Base-by-base conservation (phyloP, 1,139 yeast genomes). In the Taiozyma sp. region DNA sequence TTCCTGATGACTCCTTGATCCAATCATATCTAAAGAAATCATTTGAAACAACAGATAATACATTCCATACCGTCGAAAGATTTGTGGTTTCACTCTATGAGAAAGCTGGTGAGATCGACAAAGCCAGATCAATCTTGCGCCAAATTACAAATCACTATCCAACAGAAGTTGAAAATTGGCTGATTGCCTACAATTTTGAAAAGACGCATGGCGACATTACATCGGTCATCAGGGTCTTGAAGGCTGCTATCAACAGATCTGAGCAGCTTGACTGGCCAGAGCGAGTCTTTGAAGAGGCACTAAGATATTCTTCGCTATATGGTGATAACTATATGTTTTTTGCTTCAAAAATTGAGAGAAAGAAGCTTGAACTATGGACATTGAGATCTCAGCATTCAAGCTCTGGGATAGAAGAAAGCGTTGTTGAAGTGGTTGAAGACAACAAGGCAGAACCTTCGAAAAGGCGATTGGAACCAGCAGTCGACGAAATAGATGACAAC, bases 181-280 rank as follows among this genome's bases (percentile, higher is more conserved):
- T 80, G 8, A 70, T 66, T 49, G 73, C 74, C 9, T 63, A 68
- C 44, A 70, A 72, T 7, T 73, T 76, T 65, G 79, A 75, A 52
- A 64, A 62, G 45, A 57, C 66, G 36, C 58, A 69, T 52, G 66
- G 67, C 1, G 62, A 60, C 10, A 50, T 54, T 49, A 40, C 57
- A 19, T 45, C 60, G 1, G 67, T 72, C 1, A 51, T 63, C 0
- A 58, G 54, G 3, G 52, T 76, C 1, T 70, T 77, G 48, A 59
- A 60, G 12, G 59, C 61, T 4, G 81, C 81, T 0, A 52, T 73
- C 3, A 57, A 53, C 7, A 46, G 61, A 16, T 64, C 70, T 1
- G 57, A 55, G 16, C 49, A 55, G 3, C 54, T 80, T 48, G 86
- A 82, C 57, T 70, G 75, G 72, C 83, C 86, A 0, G 83, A 80